These are phyloP conservation scores for Cryomyces minteri DNA, from an alignment of 495 filamentous ascomycete genomes.

Conservation along the genomic window DNA sequence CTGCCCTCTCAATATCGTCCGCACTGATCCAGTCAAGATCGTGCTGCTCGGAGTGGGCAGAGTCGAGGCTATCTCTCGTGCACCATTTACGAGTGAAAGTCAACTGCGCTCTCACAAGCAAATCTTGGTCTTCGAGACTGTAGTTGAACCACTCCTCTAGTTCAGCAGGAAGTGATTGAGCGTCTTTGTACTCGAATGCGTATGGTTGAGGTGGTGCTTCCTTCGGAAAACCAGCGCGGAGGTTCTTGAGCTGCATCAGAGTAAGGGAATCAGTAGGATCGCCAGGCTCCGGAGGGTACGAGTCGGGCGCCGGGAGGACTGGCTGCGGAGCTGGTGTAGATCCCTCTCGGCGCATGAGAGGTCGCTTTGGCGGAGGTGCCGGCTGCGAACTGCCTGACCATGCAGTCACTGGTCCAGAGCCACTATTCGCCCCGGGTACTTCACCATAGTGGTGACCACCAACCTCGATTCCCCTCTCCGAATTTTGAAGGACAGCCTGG, in stretches of 20 bases:
- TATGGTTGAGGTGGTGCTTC: conserved; percentile 63
- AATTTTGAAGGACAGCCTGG: no score
- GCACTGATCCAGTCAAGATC: conserved; percentile 33
- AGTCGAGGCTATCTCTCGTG: conserved; percentile 20
- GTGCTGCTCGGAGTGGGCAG: conserved; percentile 14
- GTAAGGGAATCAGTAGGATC: conserved; percentile 40
- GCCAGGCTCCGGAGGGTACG: background rate
- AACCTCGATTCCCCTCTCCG: no score
- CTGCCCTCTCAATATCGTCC: conserved; percentile 13
- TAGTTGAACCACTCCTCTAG: conserved; percentile 96
- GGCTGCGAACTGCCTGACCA: no score
- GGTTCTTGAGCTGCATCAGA: conserved; percentile 55
- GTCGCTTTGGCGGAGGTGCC: no score
- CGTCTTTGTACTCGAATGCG: conserved; percentile 79
- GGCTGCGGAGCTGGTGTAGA: background rate
- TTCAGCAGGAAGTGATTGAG: conserved; percentile 64
- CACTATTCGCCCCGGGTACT: no score
- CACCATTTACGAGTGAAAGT: conserved; percentile 52
- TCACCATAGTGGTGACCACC: no score
- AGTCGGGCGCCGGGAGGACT: background rate
- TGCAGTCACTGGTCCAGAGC: no score
- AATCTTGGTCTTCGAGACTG: conserved; percentile 51
- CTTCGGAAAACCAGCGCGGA: conserved; percentile 68
- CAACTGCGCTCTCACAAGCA: conserved; percentile 47
- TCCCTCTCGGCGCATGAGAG: background rate